Evolutionary conservation across 2,329 filamentous ascomycete genomes (phyloP), one percentile per base, ranked within the genome.

Genomic region (Colletotrichum spinosum): DNA sequence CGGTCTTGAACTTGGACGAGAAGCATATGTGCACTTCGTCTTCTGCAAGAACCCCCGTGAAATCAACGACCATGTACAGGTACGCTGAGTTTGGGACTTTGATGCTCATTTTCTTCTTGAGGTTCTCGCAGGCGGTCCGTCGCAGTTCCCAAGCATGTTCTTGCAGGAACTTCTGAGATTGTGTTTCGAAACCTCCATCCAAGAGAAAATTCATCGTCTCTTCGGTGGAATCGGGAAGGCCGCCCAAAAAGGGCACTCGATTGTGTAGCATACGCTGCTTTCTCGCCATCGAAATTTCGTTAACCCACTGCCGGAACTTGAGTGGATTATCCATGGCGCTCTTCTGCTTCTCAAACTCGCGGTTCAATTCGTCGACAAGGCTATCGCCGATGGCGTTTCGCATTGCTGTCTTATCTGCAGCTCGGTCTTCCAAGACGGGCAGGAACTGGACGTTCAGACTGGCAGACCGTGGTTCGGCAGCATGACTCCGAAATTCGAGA

Each of bases 11-110:
- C n/a, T 84, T 83, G n/a, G 79, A 80, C 0, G 90, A 91, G 68
- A 94, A 93, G 0, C 85, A 83, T 0, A 94, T 71, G 42, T 92
- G 89, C 0, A 94, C 82, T 69, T 94, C 88, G 1, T 86, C 86
- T 44, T 90, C 88, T 54, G 85, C 76, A 0, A 95, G 73, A 0
- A 86, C 77, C 0, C 83, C 84, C 0, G 77, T 77, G 33, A 92
- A 92, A 73, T 95, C 92, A 0, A 90, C 85, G 0, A 92, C 83
- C 78, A 93, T 93, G 65, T 84, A 86, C 0, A 88, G 77, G 50
- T 87, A 88, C 0, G 90, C 86, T 0, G 90, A 91, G 8, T 83
- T 81, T 0, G 84, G 83, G 0, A 93, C 77, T 1, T 80, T 83
- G 53, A 93, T 85, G 52, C 88, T 88, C 58, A 92, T 77, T 60